Base-by-base conservation (phyloP, 2,329 filamentous ascomycete genomes). In the Endocalyx cinctus region DNA sequence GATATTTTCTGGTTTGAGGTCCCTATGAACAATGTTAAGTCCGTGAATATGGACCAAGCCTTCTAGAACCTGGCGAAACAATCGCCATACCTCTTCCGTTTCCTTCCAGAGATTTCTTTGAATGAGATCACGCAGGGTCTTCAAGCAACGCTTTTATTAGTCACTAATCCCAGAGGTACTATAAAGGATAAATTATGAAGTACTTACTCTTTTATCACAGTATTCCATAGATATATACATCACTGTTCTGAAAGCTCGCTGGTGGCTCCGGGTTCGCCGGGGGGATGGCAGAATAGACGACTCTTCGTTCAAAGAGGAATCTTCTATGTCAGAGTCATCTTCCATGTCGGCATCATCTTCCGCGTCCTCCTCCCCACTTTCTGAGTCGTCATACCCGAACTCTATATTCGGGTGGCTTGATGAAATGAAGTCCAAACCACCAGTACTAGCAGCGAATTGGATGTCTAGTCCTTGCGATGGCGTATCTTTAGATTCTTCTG, bases 141-240 rank as follows among this genome's bases (percentile, higher is more conserved):
- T 36, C n/a, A n/a, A 16, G 10, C 33, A 28, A 22, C 17, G 12
- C 29, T 19, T 5, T 13, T 40, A 45, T 49, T 34, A 41, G 41
- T 14, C 28, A 15, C 15, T 41, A 13, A 37, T 32, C 23, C 13
- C 17, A 8, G 26, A 15, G 8, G 10, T 23, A 23, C 4, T 31
- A 5, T 18, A 32, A 4, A 16, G 29, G 15, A 28, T 5, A 28
- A 35, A 13, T 12, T 16, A 5, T 13, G 15, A 7, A 25, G 33
- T 15, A 62, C 73, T 58, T 64, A 83, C 79, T 46, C 85, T 78
- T 54, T 90, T 92, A 57, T 97, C 90, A 53, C 92, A 98, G 47
- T 96, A 94, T 56, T 98, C 92, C 92, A 98, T 98, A 40, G 94
- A 92, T 35, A 98, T 97, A 57, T 96, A 98, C 26, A 98, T 71